These are phyloP conservation scores for Pseudocercospora fijiensis DNA, from an alignment of 2,329 filamentous ascomycete genomes.

Conservation along the genomic window DNA sequence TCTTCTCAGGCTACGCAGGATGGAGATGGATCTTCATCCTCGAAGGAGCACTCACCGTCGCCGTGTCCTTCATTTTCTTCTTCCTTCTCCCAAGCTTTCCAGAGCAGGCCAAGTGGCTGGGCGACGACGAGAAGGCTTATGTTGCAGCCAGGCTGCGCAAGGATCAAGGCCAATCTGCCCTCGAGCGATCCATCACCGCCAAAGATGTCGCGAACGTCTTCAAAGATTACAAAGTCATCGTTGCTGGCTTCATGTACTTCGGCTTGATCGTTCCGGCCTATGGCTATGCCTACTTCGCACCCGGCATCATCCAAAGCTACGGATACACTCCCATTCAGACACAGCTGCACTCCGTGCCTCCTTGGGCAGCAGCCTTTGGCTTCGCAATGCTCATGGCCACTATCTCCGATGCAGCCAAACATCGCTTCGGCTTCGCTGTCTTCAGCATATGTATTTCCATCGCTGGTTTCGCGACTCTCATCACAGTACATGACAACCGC, in stretches of 20 bases:
- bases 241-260: constrained; percentile 55
- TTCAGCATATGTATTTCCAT: constrained; percentile 68
- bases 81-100: constrained; percentile 52
- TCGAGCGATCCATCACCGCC: constrained; percentile 45
- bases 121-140: constrained; percentile 47
- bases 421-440: constrained; percentile 73
- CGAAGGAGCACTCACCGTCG: constrained; percentile 51
- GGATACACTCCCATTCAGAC: constrained; percentile 56
- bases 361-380: constrained; percentile 71
- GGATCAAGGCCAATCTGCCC: constrained; percentile 50
- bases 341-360: constrained; percentile 55
- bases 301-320: constrained; percentile 48
- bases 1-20: constrained; percentile 58
- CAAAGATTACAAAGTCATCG: constrained; percentile 50
- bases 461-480: constrained; percentile 62
- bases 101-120: constrained; percentile 51
- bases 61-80: constrained; percentile 48
- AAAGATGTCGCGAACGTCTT: constrained; percentile 49
- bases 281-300: constrained; percentile 37
- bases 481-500: constrained; percentile 17
- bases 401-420: constrained; percentile 67
- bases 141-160: constrained; percentile 48
- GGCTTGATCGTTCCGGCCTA: constrained; percentile 47
- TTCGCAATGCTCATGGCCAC: constrained; percentile 75
- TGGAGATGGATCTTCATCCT: constrained; percentile 80